Evolutionary conservation across 129 eudicot species (phyloP).

Genomic region (Chrysanthemum makinoi): DNA sequence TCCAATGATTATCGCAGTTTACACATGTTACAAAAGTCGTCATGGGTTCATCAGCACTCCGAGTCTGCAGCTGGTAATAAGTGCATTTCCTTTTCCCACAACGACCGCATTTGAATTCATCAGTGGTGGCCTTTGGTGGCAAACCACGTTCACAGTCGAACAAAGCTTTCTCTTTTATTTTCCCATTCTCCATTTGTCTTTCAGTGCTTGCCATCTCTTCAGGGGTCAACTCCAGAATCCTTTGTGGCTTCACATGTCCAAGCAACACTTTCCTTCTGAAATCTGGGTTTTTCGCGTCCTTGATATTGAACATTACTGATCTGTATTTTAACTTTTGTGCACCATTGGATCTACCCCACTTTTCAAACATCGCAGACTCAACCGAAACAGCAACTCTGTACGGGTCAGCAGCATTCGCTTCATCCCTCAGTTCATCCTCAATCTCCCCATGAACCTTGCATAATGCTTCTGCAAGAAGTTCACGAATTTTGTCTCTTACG

Average conservation of each 20-base stretch:
- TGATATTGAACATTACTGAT: constrained; percentile 74
- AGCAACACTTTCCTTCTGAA: constrained; percentile 74
- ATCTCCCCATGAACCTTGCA: constrained; percentile 60
- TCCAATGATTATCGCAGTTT: constrained; percentile 89
- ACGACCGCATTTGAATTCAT: constrained; percentile 71
- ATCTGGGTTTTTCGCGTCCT: constrained; percentile 83
- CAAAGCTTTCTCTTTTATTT: constrained; percentile 51
- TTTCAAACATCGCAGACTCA: constrained; percentile 86
- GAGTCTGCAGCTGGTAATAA: constrained; percentile 86
- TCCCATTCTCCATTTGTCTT: constrained; percentile 51
- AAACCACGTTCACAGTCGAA: constrained; percentile 79
- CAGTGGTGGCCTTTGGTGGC: constrained; percentile 68
- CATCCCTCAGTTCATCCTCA: constrained; percentile 54
- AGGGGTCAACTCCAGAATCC: constrained; percentile 57
- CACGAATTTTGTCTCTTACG: constrained; percentile 67
- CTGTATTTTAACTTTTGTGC: constrained; percentile 73
- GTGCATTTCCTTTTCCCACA: constrained; percentile 72
- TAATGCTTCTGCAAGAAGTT: constrained; percentile 75
- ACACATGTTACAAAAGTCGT: constrained; percentile 88
- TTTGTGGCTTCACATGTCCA: constrained; percentile 61
- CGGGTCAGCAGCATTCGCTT: constrained; percentile 64
- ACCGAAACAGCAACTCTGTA: constrained; percentile 68
- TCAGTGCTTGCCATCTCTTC: constrained; percentile 93
- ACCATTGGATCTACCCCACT: constrained; percentile 78
- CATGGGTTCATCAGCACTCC: constrained; percentile 98